Percentiles rank a stretch among this genome's conserved stretches.
phyloP scores from a whole-genome alignment of 148 eudicot genomes.

The Chenopodium quinoa region DNA sequence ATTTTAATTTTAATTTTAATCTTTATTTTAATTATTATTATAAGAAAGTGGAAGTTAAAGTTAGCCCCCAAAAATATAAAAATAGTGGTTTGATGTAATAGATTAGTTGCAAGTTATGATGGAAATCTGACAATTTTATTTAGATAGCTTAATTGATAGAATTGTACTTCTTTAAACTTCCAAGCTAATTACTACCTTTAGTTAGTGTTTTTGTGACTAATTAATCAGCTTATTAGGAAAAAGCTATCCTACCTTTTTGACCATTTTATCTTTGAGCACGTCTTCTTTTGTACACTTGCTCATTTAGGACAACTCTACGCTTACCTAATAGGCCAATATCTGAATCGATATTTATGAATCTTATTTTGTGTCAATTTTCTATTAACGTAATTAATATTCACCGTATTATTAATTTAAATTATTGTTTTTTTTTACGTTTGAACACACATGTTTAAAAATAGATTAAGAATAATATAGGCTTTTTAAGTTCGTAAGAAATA shows the following conservation, averaged over 20 bases:
- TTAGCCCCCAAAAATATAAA: not conserved
- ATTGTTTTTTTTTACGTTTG: too few species aligned
- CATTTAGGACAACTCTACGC: not conserved
- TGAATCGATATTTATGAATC: too few species aligned
- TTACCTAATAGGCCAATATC: too few species aligned
- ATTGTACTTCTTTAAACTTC: not conserved
- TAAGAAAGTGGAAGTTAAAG: constrained; percentile 4
- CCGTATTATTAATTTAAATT: too few species aligned
- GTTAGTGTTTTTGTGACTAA: not conserved
- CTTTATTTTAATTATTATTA: not conserved
- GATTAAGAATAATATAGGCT: too few species aligned
- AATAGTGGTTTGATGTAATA: not conserved
- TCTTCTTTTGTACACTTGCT: too few species aligned
- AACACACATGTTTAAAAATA: too few species aligned
- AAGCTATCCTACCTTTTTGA: not conserved
- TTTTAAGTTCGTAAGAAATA: too few species aligned
- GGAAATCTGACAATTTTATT: not conserved
- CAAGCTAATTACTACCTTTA: not conserved
- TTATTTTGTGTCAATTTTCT: too few species aligned
- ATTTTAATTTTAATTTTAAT: not conserved
- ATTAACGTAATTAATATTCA: too few species aligned
- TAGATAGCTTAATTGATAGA: not conserved
- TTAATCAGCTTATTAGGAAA: not conserved
- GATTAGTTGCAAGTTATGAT: not conserved
- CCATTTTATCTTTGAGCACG: not conserved